phyloP scores from a whole-genome alignment of 148 eudicot species.

The Arctostaphylos glauca region DNA sequence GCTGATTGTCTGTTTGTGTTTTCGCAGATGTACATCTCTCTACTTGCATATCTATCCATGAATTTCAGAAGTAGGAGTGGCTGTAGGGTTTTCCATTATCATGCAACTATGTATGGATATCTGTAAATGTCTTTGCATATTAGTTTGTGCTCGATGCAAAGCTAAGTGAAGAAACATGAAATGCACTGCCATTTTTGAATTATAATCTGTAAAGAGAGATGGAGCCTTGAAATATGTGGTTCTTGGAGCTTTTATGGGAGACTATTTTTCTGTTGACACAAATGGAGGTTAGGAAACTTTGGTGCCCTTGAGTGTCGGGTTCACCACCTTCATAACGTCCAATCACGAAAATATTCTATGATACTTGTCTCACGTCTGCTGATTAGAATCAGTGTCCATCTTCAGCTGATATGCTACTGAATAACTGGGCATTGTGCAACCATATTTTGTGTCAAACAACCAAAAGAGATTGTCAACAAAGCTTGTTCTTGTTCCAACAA shows the following conservation, averaged over 20 bases:
- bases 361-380: background rate
- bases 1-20: background rate
- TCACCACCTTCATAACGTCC: background rate
- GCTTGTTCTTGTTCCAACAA: background rate
- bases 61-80: background rate
- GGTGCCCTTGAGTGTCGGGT: background rate
- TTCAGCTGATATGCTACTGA: background rate
- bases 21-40: background rate
- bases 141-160: background rate
- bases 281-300: background rate
- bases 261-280: background rate
- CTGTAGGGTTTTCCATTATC: background rate
- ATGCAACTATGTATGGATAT: background rate
- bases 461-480: background rate
- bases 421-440: background rate
- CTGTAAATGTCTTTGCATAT: background rate
- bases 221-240: background rate
- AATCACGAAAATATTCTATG: background rate
- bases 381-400: background rate
- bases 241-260: background rate
- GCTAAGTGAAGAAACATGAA: conserved; percentile 2
- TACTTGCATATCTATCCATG: background rate
- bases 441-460: background rate
- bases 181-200: background rate
- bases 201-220: background rate